Conservation (phyloP, 805 yeast species). For the Debaryomyces castellii region DNA sequence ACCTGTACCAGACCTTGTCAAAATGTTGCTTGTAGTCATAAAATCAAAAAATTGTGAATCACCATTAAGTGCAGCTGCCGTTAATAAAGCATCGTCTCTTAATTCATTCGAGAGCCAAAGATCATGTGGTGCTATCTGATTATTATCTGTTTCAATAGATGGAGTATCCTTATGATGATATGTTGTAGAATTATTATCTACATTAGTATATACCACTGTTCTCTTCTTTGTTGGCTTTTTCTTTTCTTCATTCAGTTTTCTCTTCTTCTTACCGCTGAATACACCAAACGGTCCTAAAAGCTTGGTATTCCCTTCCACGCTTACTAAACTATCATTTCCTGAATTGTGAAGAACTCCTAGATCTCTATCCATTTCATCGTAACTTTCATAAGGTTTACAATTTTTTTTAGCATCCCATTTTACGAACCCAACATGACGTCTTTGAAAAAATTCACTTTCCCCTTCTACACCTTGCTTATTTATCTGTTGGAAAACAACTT, state of each 20-base stretch:
- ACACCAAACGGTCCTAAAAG: slow-evolving; percentile 82
- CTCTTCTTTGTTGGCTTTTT: slow-evolving; percentile 18
- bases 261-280: slow-evolving; percentile 38
- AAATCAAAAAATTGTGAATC: slow-evolving; percentile 59
- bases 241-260: slow-evolving; percentile 29
- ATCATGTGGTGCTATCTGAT: slow-evolving; percentile 34
- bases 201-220: neutral
- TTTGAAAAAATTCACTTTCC: slow-evolving; percentile 52
- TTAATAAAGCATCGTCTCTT: slow-evolving; percentile 67
- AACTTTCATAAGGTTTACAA: slow-evolving; percentile 55
- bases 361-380: slow-evolving; percentile 80
- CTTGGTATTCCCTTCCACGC: slow-evolving; percentile 47
- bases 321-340: slow-evolving; percentile 29
- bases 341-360: slow-evolving; percentile 54
- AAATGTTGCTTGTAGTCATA: slow-evolving; percentile 21
- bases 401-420: slow-evolving; percentile 57
- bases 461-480: slow-evolving; percentile 17
- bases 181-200: neutral
- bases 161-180: neutral
- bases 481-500: slow-evolving; percentile 27
- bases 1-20: slow-evolving; percentile 5
- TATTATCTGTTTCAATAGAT: slow-evolving; percentile 6
- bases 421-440: slow-evolving; percentile 75
- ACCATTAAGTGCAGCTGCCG: slow-evolving; percentile 69
- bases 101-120: slow-evolving; percentile 73